These are phyloP conservation scores for Trichophyton verrucosum DNA, from an alignment of 2,329 filamentous ascomycete species.

Conservation along the genomic window DNA sequence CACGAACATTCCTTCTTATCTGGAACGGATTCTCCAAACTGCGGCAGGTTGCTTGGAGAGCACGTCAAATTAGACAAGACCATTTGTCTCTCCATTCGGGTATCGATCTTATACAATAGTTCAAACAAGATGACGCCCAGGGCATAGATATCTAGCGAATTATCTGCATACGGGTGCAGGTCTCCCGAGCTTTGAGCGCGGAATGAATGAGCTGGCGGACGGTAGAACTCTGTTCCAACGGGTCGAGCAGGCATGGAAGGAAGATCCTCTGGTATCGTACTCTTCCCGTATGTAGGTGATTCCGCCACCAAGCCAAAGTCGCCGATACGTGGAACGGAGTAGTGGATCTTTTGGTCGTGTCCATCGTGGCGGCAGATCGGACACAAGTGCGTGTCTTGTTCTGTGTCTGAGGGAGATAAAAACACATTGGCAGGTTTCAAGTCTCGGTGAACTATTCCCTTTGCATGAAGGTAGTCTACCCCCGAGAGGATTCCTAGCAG, in stretches of 20 bases:
- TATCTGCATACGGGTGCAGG: slow-evolving; percentile 23
- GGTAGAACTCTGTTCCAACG: slow-evolving; percentile 52
- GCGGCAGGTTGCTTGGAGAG: slow-evolving; percentile 10
- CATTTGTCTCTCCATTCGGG: slow-evolving; percentile 36
- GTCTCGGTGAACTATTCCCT: slow-evolving; percentile 52
- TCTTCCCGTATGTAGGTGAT: slow-evolving; percentile 30
- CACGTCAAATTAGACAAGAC: slow-evolving; percentile 32
- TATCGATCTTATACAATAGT: slow-evolving; percentile 44
- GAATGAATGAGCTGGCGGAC: slow-evolving; percentile 32
- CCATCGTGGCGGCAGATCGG: slow-evolving; percentile 29
- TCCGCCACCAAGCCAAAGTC: slow-evolving; percentile 56
- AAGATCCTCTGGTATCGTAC: slow-evolving; percentile 13
- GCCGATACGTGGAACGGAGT: slow-evolving; percentile 50
- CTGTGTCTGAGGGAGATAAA: slow-evolving; percentile 33
- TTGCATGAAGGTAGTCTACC: slow-evolving; percentile 51
- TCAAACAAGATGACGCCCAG: slow-evolving; percentile 53
- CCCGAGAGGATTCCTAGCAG: slow-evolving; percentile 50
- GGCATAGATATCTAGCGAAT: slow-evolving; percentile 49
- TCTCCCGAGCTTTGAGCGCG: slow-evolving; percentile 12
- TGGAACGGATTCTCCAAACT: neutral
- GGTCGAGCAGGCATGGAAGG: slow-evolving; percentile 23
- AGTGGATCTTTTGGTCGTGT: slow-evolving; percentile 14
- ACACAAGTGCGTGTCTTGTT: slow-evolving; percentile 37
- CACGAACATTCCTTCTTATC: slow-evolving; percentile 6
- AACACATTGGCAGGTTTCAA: slow-evolving; percentile 59